Conservation (phyloP, 176 grass and related monocot genomes). For the Ananas comosus region DNA sequence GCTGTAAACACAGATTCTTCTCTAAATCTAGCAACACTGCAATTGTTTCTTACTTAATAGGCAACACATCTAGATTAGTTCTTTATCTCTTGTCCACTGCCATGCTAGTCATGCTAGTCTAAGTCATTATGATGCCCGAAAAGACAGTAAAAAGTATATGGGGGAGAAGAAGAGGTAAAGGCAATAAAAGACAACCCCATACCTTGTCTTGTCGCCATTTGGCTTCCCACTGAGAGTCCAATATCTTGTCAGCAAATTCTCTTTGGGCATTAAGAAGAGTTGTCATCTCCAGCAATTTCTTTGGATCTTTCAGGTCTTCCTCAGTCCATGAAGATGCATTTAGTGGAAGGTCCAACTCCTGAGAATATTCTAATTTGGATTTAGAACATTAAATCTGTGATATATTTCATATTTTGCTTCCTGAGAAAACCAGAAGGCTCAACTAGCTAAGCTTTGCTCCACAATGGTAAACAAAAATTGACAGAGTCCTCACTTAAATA, state of each 20-base stretch:
- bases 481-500: background rate
- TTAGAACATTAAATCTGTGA: background rate
- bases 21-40: background rate
- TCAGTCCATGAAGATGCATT: conserved; percentile 30
- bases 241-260: conserved; percentile 29
- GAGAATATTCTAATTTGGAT: background rate
- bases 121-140: background rate
- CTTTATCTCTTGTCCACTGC: background rate
- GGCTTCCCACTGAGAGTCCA: conserved; percentile 28
- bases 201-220: conserved; percentile 36
- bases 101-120: background rate
- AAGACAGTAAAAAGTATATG: background rate
- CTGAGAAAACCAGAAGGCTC: background rate
- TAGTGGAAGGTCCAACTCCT: conserved; percentile 30
- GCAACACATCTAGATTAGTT: background rate
- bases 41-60: background rate
- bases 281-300: conserved; percentile 22
- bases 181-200: background rate
- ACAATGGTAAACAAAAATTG: background rate
- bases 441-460: background rate
- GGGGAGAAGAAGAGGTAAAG: background rate
- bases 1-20: background rate
- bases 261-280: conserved; percentile 32
- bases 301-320: conserved; percentile 26
- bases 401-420: background rate